phyloP scores from a whole-genome alignment of 2,329 filamentous ascomycete species.

The Pezicula neosporulosa region DNA sequence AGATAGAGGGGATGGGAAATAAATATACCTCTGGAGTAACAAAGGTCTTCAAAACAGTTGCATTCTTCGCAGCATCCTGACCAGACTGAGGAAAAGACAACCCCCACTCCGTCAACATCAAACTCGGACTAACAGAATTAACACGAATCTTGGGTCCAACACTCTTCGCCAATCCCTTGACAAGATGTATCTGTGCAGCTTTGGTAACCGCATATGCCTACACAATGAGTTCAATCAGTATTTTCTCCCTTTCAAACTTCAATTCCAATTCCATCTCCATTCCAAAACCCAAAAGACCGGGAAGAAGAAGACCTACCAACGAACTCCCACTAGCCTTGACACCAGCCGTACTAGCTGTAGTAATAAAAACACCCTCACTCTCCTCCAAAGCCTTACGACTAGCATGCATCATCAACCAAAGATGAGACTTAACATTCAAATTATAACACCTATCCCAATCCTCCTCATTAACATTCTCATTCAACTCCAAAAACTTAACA shows the following conservation, averaged over 20 bases:
- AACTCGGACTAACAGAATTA: constrained; percentile 53
- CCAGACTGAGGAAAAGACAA: constrained; percentile 1
- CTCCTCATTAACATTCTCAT: constrained; percentile 51
- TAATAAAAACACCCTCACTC: constrained; percentile 58
- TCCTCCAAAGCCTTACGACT: constrained; percentile 50
- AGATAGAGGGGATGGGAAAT: too few relatives aligned
- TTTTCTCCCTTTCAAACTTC: neutral
- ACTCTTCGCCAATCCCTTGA: constrained; percentile 49
- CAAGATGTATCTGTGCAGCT: constrained; percentile 62
- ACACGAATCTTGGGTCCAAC: constrained; percentile 54
- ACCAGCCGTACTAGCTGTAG: constrained; percentile 61
- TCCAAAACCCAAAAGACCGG: neutral
- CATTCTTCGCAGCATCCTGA: neutral
- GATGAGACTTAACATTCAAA: constrained; percentile 60
- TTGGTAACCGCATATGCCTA: constrained; percentile 76
- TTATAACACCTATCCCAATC: constrained; percentile 59
- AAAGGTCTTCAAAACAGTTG: constrained; percentile 1
- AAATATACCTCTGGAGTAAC: constrained; percentile 13
- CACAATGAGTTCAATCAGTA: neutral
- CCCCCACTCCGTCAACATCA: constrained; percentile 62
- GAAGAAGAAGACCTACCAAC: constrained; percentile 34
- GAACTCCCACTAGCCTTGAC: constrained; percentile 61
- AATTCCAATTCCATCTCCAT: neutral
- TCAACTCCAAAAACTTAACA: constrained; percentile 41
- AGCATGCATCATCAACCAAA: constrained; percentile 57